A percentile compares a stretch with the other conserved stretches of the same genome.
phyloP scores from a whole-genome alignment of 2,329 filamentous ascomycete species.

The Beauveria varroae region DNA sequence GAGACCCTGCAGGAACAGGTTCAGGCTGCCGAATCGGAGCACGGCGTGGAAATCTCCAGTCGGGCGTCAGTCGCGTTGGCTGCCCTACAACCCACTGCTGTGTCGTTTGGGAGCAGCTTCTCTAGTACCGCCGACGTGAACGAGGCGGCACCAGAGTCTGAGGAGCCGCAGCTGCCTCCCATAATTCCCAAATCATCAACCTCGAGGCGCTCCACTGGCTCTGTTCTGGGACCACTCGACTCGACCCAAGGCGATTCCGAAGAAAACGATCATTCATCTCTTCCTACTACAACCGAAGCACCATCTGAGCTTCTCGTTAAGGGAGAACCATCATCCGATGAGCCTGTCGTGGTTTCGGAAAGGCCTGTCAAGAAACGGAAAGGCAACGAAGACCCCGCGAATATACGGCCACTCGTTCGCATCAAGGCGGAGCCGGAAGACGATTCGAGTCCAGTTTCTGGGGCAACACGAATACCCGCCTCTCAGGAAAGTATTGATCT shows the following conservation, averaged over 20 bases:
- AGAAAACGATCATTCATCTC: constrained; percentile 18
- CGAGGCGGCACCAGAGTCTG: constrained; percentile 6
- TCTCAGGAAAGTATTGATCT: constrained; percentile 55
- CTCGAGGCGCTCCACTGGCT: neutral
- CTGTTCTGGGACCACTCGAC: constrained; percentile 15
- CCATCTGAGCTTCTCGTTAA: constrained; percentile 29
- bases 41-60: constrained; percentile 23
- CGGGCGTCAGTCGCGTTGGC: neutral
- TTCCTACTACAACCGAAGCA: constrained; percentile 12
- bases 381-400: constrained; percentile 20
- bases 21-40: constrained; percentile 32
- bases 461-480: constrained; percentile 16
- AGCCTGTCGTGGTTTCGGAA: constrained; percentile 43
- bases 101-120: constrained; percentile 4
- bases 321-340: constrained; percentile 46
- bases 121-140: constrained; percentile 6
- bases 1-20: constrained; percentile 36
- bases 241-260: constrained; percentile 23
- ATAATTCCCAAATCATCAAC: constrained; percentile 17
- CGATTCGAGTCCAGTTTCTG: constrained; percentile 22
- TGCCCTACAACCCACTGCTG: neutral
- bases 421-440: constrained; percentile 35
- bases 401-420: constrained; percentile 20
- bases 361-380: constrained; percentile 42
- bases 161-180: constrained; percentile 20